These are phyloP conservation scores for Ceratocystis lukuohia DNA, from an alignment of 2,329 filamentous ascomycete genomes.

Conservation along the genomic window DNA sequence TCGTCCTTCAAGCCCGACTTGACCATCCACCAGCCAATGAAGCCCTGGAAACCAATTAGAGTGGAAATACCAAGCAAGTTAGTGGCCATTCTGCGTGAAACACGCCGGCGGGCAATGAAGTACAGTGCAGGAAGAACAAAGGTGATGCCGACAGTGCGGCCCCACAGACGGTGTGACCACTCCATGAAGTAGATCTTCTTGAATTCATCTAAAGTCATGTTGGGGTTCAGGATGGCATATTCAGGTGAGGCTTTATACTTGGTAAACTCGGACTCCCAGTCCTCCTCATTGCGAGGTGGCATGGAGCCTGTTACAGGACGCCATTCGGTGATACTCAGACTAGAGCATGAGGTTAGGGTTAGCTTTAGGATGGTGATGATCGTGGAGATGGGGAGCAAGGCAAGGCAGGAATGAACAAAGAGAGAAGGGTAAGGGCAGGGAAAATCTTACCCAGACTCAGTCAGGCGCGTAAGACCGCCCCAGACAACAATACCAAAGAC, in stretches of 20 bases:
- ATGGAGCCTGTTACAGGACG: slow-evolving; percentile 85
- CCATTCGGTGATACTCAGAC: slow-evolving; percentile 98
- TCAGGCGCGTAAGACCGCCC: slow-evolving; percentile 82
- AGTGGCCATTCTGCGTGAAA: slow-evolving; percentile 62
- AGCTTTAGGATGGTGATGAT: not conserved
- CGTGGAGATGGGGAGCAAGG: not conserved
- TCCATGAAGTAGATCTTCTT: slow-evolving; percentile 99
- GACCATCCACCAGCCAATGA: slow-evolving; percentile 99
- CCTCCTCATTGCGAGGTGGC: slow-evolving; percentile 61
- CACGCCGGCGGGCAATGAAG: slow-evolving; percentile 68
- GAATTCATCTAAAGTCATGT: slow-evolving; percentile 88
- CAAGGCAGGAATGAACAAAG: not conserved
- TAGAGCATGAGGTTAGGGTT: slow-evolving; percentile 27
- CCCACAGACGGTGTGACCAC: slow-evolving; percentile 93
- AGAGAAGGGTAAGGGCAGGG: not conserved
- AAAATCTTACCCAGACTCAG: slow-evolving; percentile 73
- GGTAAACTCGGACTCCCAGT: slow-evolving; percentile 86
- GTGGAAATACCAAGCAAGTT: slow-evolving; percentile 71
- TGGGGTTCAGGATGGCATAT: slow-evolving; percentile 79
- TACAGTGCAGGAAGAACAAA: slow-evolving; percentile 82
- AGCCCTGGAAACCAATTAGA: slow-evolving; percentile 86
- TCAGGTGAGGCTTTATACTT: slow-evolving; percentile 90
- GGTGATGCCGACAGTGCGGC: slow-evolving; percentile 75
- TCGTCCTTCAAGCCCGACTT: slow-evolving; percentile 93
- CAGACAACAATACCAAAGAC: slow-evolving; percentile 97